These are phyloP conservation scores for Cicer cuneatum DNA, from an alignment of 306 rosid species.

Conservation along the genomic window DNA sequence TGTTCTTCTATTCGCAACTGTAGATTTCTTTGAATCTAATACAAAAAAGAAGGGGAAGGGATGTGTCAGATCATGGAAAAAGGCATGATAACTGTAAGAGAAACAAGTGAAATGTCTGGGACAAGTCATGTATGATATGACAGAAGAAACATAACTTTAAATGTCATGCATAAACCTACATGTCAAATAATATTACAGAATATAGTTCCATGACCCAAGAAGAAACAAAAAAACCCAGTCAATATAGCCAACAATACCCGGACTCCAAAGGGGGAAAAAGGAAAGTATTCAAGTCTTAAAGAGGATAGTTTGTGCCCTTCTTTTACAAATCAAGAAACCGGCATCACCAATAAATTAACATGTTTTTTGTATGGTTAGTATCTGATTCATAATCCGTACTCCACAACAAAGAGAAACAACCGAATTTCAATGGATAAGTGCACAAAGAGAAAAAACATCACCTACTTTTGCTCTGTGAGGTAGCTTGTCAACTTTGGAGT, in stretches of 20 bases:
- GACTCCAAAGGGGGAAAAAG: neutral
- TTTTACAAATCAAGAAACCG: neutral
- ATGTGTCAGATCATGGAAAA: slow-evolving; percentile 23
- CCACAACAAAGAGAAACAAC: slow-evolving; percentile 34
- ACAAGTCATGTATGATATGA: slow-evolving; percentile 23
- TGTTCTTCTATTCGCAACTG: slow-evolving; percentile 98
- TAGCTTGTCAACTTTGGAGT: slow-evolving; percentile 2
- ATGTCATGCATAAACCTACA: slow-evolving; percentile 19
- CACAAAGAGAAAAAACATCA: slow-evolving; percentile 10
- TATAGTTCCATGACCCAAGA: slow-evolving; percentile 24
- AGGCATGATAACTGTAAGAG: slow-evolving; percentile 20
- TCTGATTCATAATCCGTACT: slow-evolving; percentile 22
- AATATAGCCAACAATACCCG: slow-evolving; percentile 10
- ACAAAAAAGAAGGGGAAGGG: slow-evolving; percentile 17
- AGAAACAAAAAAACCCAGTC: neutral
- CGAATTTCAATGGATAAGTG: slow-evolving; percentile 11
- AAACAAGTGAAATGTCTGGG: slow-evolving; percentile 10
- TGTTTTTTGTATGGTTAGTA: slow-evolving; percentile 19
- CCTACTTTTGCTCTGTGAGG: slow-evolving; percentile 18
- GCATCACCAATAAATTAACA: slow-evolving; percentile 29
- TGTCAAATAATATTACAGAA: slow-evolving; percentile 36
- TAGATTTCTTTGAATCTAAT: slow-evolving; percentile 81
- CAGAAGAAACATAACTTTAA: slow-evolving; percentile 12
- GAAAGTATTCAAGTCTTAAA: neutral
- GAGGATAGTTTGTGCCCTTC: slow-evolving; percentile 12